A percentile compares a stretch with the other conserved stretches of the same genome.
Conservation (phyloP, 306 rosid species). For the Cicer arietinum region DNA sequence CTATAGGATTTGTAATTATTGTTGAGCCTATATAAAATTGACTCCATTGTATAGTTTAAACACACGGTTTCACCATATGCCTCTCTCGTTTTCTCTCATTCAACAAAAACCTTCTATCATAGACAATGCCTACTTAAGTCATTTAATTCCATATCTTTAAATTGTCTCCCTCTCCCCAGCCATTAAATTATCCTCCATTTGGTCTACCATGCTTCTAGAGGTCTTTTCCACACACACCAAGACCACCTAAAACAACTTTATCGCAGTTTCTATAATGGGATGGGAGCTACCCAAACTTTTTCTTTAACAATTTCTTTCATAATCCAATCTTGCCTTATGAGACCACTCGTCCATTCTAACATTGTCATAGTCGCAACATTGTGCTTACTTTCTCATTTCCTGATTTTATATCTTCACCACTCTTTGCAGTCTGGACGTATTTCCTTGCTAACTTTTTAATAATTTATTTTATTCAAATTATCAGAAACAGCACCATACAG, state of each 20-base stretch:
- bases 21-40: neutral
- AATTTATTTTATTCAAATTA: neutral
- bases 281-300: neutral
- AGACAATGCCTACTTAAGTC: neutral
- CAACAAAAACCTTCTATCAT: neutral
- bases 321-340: neutral
- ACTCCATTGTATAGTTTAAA: neutral
- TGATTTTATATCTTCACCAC: constrained; percentile 18
- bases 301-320: neutral
- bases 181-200: neutral
- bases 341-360: neutral
- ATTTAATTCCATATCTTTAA: constrained; percentile 9
- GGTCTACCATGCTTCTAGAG: neutral
- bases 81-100: neutral
- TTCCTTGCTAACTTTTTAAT: constrained; percentile 1
- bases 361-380: neutral
- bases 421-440: neutral
- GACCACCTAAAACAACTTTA: neutral
- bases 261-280: neutral
- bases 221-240: neutral
- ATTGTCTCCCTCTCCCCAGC: neutral
- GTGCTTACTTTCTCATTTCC: neutral
- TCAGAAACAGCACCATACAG: constrained; percentile 8
- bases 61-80: neutral
- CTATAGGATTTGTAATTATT: too few species aligned